Percentiles rank a stretch among this genome's conserved stretches.
phyloP scores from a whole-genome alignment of 345 rosid genomes.

The Tarenaya hassleriana region DNA sequence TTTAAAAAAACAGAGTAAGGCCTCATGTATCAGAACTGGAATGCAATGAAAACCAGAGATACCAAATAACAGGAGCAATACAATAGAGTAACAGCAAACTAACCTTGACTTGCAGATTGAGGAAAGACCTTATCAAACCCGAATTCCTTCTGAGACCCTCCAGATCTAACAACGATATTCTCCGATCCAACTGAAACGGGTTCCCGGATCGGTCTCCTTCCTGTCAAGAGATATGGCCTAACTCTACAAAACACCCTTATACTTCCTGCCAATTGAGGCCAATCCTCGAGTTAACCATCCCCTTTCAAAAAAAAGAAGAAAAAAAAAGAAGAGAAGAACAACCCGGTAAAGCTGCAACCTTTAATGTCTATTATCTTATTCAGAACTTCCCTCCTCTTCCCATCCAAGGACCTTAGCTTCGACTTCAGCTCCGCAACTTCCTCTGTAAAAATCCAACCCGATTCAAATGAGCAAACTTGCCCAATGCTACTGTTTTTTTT shows the following conservation, averaged over 20 bases:
- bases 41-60: slow-evolving; percentile 25
- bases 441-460: slow-evolving; percentile 34
- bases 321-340: slow-evolving; percentile 6
- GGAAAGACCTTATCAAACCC: slow-evolving; percentile 69
- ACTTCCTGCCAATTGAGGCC: slow-evolving; percentile 46
- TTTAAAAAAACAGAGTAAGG: slow-evolving; percentile 37
- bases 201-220: slow-evolving; percentile 41
- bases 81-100: slow-evolving; percentile 27
- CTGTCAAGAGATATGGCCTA: slow-evolving; percentile 44
- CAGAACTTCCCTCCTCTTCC: slow-evolving; percentile 54
- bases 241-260: slow-evolving; percentile 86
- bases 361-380: slow-evolving; percentile 67
- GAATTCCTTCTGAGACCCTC: slow-evolving; percentile 61
- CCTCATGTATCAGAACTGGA: slow-evolving; percentile 34
- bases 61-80: slow-evolving; percentile 9
- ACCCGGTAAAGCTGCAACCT: slow-evolving; percentile 37
- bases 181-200: slow-evolving; percentile 41
- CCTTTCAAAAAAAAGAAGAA: not conserved
- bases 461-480: not conserved
- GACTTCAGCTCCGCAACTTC: slow-evolving; percentile 50
- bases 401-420: slow-evolving; percentile 53
- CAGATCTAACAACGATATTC: slow-evolving; percentile 45
- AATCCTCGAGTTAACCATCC: slow-evolving; percentile 1
- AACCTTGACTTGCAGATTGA: slow-evolving; percentile 70
- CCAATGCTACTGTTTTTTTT: no score